These are phyloP conservation scores for Aureobasidium sp. DNA, from an alignment of 2,329 filamentous ascomycete species.

Conservation along the genomic window DNA sequence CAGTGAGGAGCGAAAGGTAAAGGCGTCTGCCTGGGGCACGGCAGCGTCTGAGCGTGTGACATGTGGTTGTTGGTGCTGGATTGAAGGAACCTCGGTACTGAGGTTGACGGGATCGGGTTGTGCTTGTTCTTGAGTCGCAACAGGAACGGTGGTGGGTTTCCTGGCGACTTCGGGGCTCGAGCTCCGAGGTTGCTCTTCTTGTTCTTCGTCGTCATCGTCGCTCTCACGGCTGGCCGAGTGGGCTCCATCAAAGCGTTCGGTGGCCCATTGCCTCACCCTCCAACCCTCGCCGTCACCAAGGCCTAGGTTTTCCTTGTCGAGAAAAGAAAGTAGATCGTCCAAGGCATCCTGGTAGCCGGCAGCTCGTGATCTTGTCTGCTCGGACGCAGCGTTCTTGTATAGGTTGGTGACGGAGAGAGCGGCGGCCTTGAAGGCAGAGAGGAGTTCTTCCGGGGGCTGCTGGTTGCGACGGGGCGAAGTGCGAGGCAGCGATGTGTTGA, in stretches of 20 bases:
- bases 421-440: conserved; percentile 84
- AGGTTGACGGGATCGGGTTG: conserved; percentile 23
- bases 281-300: conserved; percentile 70
- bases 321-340: conserved; percentile 75
- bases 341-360: conserved; percentile 92
- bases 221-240: conserved; percentile 44
- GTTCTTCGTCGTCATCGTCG: conserved; percentile 55
- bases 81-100: conserved; percentile 7
- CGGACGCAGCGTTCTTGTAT: conserved; percentile 80
- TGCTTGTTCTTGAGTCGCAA: conserved; percentile 23
- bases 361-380: conserved; percentile 63
- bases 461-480: conserved; percentile 34
- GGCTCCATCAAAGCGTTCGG: conserved; percentile 59
- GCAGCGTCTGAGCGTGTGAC: conserved; percentile 3
- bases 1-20: conserved; percentile 61
- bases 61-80: conserved; percentile 13
- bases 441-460: conserved; percentile 42
- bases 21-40: conserved; percentile 51
- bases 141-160: conserved; percentile 15
- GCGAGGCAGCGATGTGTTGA: conserved; percentile 53
- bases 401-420: conserved; percentile 92
- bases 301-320: conserved; percentile 75
- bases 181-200: conserved; percentile 46
- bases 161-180: conserved; percentile 25
- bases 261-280: conserved; percentile 57